phyloP scores from a whole-genome alignment of 1,139 yeast genomes.

The Yamadazyma conglobata region DNA sequence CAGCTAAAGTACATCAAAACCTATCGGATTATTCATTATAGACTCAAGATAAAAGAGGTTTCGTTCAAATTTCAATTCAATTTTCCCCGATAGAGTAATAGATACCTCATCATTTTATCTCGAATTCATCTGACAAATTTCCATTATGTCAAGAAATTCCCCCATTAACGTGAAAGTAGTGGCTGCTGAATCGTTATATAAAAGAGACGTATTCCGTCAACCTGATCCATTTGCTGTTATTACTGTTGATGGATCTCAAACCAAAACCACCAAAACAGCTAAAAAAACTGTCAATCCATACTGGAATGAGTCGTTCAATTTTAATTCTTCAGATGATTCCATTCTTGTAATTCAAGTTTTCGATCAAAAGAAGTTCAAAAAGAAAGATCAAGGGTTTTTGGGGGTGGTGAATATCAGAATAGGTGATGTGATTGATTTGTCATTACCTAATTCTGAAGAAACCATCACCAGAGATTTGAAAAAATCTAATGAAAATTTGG shows the following conservation, averaged over 20 bases:
- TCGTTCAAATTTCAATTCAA: too few relatives aligned
- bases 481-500: conserved; percentile 85
- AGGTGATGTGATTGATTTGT: conserved; percentile 82
- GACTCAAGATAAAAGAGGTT: too few relatives aligned
- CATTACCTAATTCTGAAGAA: conserved; percentile 60
- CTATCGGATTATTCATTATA: too few relatives aligned
- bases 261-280: conserved; percentile 91
- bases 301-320: conserved; percentile 91
- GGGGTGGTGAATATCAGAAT: conserved; percentile 93
- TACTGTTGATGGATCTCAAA: conserved; percentile 95
- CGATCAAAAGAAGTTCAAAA: conserved; percentile 94
- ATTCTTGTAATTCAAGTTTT: conserved; percentile 91
- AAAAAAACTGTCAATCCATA: conserved; percentile 94
- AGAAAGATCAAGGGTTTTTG: conserved; percentile 97
- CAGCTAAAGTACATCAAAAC: too few relatives aligned
- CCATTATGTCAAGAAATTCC: conserved; percentile 19
- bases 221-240: conserved; percentile 98
- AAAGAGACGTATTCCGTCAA: conserved; percentile 89
- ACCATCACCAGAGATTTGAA: conserved; percentile 91
- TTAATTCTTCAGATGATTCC: conserved; percentile 76
- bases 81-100: too few relatives aligned
- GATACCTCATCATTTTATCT: too few relatives aligned
- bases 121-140: too few relatives aligned
- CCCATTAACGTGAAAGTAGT: conserved; percentile 72
- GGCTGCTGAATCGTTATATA: conserved; percentile 94